Evolutionary conservation across 345 rosid genomes (phyloP).

Genomic region (Balakata baccata): DNA sequence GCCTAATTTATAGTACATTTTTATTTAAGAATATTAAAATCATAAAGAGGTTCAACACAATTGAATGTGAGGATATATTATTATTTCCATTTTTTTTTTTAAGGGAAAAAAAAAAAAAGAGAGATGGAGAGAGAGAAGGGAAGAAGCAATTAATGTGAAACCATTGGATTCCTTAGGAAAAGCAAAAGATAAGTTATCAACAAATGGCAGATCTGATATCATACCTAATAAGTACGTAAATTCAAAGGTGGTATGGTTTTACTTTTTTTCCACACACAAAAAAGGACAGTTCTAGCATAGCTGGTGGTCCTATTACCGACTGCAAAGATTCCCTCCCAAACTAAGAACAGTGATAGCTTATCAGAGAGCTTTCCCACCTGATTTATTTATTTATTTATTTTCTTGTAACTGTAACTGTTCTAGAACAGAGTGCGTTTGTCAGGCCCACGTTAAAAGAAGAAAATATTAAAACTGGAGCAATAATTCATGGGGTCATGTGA

Average conservation of each 20-base stretch:
- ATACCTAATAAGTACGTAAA: not conserved
- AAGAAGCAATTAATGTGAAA: not conserved
- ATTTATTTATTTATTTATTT: not conserved
- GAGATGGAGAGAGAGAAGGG: no score
- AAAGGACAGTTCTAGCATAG: no score
- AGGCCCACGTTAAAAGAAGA: not conserved
- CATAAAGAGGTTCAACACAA: no score
- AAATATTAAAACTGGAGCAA: not conserved
- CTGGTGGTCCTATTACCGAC: not conserved
- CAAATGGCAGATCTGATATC: not conserved
- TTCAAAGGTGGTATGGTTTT: not conserved
- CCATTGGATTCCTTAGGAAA: not conserved
- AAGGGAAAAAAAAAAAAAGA: no score
- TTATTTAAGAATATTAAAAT: no score
- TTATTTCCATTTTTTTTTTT: no score
- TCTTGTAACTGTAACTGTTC: not conserved
- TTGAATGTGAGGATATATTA: no score
- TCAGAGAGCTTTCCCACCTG: not conserved
- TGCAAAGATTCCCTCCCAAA: not conserved
- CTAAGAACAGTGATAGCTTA: not conserved
- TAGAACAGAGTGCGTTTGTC: not conserved
- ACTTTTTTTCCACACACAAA: no score
- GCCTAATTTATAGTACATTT: no score
- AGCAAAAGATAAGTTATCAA: conserved; percentile 9
- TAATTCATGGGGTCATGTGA: not conserved